Percentiles rank a stretch among this genome's conserved stretches.
Evolutionary conservation across 192 early-diverging fungal genomes (phyloP).

Genomic region (Phlyctochytrium arcticum): DNA sequence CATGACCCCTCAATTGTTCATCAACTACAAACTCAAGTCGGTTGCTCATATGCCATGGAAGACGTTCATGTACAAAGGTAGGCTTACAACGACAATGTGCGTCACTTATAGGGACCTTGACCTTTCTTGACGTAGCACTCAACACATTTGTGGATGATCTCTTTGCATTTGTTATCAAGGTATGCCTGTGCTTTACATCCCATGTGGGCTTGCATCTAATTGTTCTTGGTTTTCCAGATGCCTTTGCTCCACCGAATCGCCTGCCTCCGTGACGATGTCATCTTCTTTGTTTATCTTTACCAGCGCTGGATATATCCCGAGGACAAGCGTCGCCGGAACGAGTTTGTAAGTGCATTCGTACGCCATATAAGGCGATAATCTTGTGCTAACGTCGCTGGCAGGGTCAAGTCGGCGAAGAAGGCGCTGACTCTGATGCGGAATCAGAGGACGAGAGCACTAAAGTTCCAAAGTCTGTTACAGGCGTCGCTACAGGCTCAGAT

Average conservation of each 20-base stretch:
- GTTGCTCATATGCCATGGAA: conserved; percentile 94
- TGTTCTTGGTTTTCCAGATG: conserved; percentile 59
- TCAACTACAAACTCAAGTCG: conserved; percentile 81
- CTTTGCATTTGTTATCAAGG: conserved; percentile 88
- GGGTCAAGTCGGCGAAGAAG: conserved; percentile 37
- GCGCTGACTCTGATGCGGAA: conserved; percentile 24
- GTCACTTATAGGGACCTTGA: background rate
- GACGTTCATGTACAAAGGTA: conserved; percentile 86
- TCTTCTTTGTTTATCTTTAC: conserved; percentile 85
- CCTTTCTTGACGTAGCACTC: conserved; percentile 22
- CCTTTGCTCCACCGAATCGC: conserved; percentile 82
- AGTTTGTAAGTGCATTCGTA: conserved; percentile 57
- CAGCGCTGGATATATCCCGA: conserved; percentile 75
- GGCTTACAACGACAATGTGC: background rate
- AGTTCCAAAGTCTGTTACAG: conserved; percentile 10
- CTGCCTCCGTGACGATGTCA: conserved; percentile 79
- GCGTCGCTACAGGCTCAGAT: background rate
- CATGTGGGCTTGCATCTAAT: too few species aligned
- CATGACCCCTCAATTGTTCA: conserved; percentile 86
- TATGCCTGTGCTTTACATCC: conserved; percentile 9
- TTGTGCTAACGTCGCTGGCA: background rate
- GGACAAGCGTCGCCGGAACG: conserved; percentile 81
- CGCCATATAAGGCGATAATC: background rate
- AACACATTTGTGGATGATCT: conserved; percentile 76
- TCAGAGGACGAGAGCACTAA: conserved; percentile 1